Evolutionary conservation across 2,329 filamentous ascomycete genomes (phyloP), one percentile per base, ranked within the genome.

Genomic region (Fusarium keratoplasticum): DNA sequence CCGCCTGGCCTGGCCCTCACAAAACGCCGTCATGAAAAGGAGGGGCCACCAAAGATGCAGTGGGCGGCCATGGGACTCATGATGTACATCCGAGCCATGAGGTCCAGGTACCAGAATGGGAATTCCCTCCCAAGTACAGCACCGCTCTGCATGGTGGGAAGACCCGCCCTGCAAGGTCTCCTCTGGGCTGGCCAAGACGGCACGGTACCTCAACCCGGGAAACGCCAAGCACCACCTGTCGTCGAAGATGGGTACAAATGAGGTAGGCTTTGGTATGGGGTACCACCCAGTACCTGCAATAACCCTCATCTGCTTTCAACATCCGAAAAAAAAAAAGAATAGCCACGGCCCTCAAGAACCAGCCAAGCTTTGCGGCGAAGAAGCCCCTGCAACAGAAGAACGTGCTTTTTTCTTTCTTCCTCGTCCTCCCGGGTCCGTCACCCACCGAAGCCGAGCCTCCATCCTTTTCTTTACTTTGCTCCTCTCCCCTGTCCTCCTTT

Each of bases 181-280:
- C 61, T 72, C 44, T 64, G 25, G 35, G 42, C 50, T 65, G 52
- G 70, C 36, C 52, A 74, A 70, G 72, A 70, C 57, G 54, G 38
- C 42, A 67, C 20, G 63, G 63, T 75, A 74, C 72, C 63, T 74
- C 72, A 61, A 61, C 50, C 60, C 40, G 63, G 62, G 50, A 68
- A 64, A 52, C 61, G 60, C 63, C 35, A 57, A 57, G 69, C 65
- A 40, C 66, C 57, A 63, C 60, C 57, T 73, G 69, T 75, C 66
- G 66, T 70, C 50, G 25, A 72, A 52, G 61, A 72, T 40, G 71
- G 61, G 44, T 52, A 54, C 68, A 55, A 36, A 40, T 40, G 36
- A 75, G 35, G 72, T 75, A 74, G 47, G 62, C 22, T 57, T 60
- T 63, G 59, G 70, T 75, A 75, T 58, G 63, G 69, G 69, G 69